Evolutionary conservation across 2,329 filamentous ascomycete genomes (phyloP).

Genomic region (Trichoderma sp.): DNA sequence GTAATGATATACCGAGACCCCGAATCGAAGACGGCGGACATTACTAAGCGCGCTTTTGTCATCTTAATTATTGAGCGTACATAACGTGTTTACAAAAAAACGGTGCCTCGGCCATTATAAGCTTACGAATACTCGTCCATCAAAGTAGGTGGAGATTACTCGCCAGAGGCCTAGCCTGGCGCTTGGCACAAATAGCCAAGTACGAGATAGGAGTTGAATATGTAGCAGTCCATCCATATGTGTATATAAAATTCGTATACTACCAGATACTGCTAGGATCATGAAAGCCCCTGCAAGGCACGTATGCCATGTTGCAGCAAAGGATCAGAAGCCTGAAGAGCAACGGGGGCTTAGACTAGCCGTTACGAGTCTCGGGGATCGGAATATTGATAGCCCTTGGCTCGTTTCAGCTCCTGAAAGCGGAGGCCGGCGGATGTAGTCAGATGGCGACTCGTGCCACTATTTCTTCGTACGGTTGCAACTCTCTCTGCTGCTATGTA

Average conservation of each 20-base stretch:
- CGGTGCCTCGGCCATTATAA: background rate
- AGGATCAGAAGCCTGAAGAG: background rate
- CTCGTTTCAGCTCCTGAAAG: slow-evolving; percentile 16
- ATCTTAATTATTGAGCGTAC: background rate
- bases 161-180: background rate
- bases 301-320: background rate
- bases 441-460: slow-evolving; percentile 3
- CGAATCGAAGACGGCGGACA: background rate
- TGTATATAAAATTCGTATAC: no score
- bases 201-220: background rate
- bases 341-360: background rate
- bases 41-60: background rate
- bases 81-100: background rate
- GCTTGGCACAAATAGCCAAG: background rate
- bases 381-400: slow-evolving; percentile 23
- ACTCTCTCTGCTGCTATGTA: background rate
- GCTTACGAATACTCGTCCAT: background rate
- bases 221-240: background rate
- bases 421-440: slow-evolving; percentile 6
- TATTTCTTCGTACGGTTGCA: background rate
- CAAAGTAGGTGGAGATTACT: background rate
- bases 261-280: background rate
- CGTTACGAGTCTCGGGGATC: slow-evolving; percentile 8
- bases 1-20: background rate
- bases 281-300: background rate